phyloP scores from a whole-genome alignment of 495 filamentous ascomycete genomes.

The Aspergillus olivimuriae region DNA sequence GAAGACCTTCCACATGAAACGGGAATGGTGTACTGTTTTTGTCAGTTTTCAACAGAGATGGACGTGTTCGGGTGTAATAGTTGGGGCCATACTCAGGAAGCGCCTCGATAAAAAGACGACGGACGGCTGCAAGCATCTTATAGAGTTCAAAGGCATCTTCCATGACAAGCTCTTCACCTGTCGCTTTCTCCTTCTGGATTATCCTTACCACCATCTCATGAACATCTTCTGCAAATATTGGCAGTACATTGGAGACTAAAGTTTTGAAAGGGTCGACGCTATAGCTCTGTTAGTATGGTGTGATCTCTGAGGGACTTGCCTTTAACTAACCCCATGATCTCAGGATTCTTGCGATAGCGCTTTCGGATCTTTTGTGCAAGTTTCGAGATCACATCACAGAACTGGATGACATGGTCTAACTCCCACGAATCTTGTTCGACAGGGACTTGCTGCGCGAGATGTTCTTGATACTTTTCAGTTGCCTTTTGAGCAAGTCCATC shows the following conservation, averaged over 20 bases:
- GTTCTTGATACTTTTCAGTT: slow-evolving; percentile 61
- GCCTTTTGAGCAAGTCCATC: slow-evolving; percentile 70
- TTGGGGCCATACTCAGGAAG: slow-evolving; percentile 62
- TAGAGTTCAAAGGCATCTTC: slow-evolving; percentile 95
- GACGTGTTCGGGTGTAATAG: background rate
- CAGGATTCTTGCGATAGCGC: slow-evolving; percentile 80
- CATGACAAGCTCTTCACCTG: slow-evolving; percentile 69
- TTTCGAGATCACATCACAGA: slow-evolving; percentile 77
- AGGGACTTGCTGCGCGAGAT: slow-evolving; percentile 68
- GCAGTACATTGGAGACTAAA: slow-evolving; percentile 76
- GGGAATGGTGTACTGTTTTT: slow-evolving; percentile 52
- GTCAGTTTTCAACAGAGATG: background rate
- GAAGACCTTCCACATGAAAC: slow-evolving; percentile 76
- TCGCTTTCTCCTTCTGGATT: slow-evolving; percentile 59
- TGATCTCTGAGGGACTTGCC: background rate
- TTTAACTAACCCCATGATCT: slow-evolving; percentile 68
- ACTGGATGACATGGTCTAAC: slow-evolving; percentile 76
- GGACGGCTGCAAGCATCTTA: slow-evolving; percentile 74
- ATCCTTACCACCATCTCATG: slow-evolving; percentile 76
- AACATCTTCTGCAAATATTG: slow-evolving; percentile 82
- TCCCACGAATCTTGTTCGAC: slow-evolving; percentile 73
- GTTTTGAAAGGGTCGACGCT: slow-evolving; percentile 74
- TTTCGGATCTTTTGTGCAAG: slow-evolving; percentile 83
- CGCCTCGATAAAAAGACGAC: slow-evolving; percentile 65
- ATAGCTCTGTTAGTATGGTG: slow-evolving; percentile 16